Base-by-base conservation (phyloP, 192 early-diverging fungal genomes). In the Gamsiella multidivaricata region DNA sequence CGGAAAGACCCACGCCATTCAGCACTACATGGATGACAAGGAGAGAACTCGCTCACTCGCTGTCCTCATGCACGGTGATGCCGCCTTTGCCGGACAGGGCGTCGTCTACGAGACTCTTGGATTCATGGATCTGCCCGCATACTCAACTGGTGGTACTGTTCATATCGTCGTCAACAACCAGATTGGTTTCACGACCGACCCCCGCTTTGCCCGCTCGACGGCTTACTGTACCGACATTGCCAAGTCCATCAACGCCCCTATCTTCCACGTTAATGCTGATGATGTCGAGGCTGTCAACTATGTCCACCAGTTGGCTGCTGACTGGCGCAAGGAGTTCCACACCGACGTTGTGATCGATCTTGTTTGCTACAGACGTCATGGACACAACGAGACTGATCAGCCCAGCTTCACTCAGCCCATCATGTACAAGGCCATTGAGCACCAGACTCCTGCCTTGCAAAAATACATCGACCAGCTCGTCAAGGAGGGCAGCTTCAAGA, bases 321-420 rank as follows among this genome's bases (percentile, higher is more conserved):
- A 99, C 82, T 99, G 96, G 96, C 90, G 97, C 61, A 91, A 94
- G 54, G 94, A 84, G 59, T 99, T 94, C 91, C 94, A 96, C 83
- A 95, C 94, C 75, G 96, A 97, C 87, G 93, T 97, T 65, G 96
- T 99, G 17, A 84, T 99, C 62, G 96, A 99, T 63, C 88, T 99
- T 72, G 94, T 99, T 31, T 95, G 97, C 75, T 99, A 99, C 90
- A 91, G 97, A 61, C 93, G 92, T 78, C 91, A 99, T 59, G 97
- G 97, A 53, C 97, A 99, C 91, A 99, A 99, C 85, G 97, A 99
- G 85, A 95, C 94, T 41, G 97, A 99, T 86, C 96, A 99, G 84
- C 97, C 97, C 51, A 90, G 88, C 79, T 99, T 99, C 87, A 99
- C 97, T 31, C 97, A 99, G 82, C 97, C 97, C 45, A 89, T 91